Conservation (phyloP, 2,329 filamentous ascomycete species). For the Endocalyx cinctus region DNA sequence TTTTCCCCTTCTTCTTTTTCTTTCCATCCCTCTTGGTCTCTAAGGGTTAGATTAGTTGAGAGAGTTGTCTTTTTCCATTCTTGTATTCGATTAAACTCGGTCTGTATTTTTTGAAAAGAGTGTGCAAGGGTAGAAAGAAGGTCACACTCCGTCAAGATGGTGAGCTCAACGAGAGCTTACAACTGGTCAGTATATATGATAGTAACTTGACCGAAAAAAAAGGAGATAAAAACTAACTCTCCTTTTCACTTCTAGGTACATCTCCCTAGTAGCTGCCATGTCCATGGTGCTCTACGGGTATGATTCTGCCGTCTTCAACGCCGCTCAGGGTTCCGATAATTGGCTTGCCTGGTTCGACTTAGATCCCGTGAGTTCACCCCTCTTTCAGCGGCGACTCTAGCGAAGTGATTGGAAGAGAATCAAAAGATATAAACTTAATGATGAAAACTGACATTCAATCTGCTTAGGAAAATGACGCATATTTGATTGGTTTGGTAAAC, state of each 20-base stretch:
- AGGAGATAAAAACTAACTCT: no score
- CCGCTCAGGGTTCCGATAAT: constrained; percentile 62
- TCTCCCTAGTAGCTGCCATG: constrained; percentile 64
- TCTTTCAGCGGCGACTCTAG: not conserved
- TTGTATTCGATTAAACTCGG: no score
- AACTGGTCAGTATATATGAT: constrained; percentile 47
- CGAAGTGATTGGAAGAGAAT: constrained; percentile 1
- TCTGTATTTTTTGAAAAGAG: no score
- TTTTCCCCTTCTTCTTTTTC: no score
- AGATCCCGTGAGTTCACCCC: constrained; percentile 25
- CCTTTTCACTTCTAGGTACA: constrained; percentile 45
- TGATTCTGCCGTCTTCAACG: constrained; percentile 70
- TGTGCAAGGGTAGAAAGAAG: no score
- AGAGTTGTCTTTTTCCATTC: no score
- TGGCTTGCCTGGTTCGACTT: constrained; percentile 62
- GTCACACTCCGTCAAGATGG: constrained; percentile 30
- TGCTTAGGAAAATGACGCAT: constrained; percentile 37
- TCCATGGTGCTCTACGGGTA: constrained; percentile 75
- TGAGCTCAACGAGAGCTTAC: constrained; percentile 34
- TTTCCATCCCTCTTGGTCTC: no score
- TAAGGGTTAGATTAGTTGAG: no score
- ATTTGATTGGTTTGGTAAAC: constrained; percentile 51
- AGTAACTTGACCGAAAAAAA: no score
- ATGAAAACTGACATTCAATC: no score
- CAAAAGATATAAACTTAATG: no score